These are phyloP conservation scores for Curvularia hawaiiensis DNA, from an alignment of 2,329 filamentous ascomycete genomes.

Conservation along the genomic window DNA sequence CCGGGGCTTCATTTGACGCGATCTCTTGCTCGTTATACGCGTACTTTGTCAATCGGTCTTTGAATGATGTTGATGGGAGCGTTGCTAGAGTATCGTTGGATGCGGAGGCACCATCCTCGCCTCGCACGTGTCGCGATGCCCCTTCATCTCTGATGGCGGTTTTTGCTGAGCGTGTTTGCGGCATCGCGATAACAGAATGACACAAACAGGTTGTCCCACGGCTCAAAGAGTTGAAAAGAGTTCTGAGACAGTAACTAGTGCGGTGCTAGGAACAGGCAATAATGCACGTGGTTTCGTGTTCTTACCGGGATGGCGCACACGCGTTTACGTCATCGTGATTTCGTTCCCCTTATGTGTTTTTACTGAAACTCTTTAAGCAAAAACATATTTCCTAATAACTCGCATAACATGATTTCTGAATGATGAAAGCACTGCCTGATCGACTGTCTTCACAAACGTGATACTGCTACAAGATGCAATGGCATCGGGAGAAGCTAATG, in stretches of 20 bases:
- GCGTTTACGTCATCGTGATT: slow-evolving; percentile 12
- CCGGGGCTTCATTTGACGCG: not conserved
- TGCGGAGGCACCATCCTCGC: slow-evolving; percentile 16
- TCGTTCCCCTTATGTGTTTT: no score
- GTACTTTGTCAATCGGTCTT: slow-evolving; percentile 36
- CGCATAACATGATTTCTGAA: not conserved
- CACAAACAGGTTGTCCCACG: not conserved
- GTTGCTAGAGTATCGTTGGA: slow-evolving; percentile 13
- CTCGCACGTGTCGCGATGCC: slow-evolving; percentile 2
- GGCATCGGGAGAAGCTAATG: not conserved
- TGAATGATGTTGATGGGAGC: slow-evolving; percentile 37
- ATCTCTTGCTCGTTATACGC: slow-evolving; percentile 3
- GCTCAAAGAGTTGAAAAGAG: not conserved
- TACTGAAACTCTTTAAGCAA: no score
- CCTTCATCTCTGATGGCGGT: not conserved
- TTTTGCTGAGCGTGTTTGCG: slow-evolving; percentile 23
- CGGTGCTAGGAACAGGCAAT: not conserved
- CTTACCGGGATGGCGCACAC: not conserved
- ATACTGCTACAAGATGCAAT: not conserved
- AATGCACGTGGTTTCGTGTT: not conserved
- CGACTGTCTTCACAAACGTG: not conserved
- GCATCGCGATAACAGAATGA: slow-evolving; percentile 12
- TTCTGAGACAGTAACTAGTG: not conserved
- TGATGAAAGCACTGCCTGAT: no score
- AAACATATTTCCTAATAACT: no score